These are phyloP conservation scores for Daldinia childiae DNA, from an alignment of 495 filamentous ascomycete species.

Conservation along the genomic window DNA sequence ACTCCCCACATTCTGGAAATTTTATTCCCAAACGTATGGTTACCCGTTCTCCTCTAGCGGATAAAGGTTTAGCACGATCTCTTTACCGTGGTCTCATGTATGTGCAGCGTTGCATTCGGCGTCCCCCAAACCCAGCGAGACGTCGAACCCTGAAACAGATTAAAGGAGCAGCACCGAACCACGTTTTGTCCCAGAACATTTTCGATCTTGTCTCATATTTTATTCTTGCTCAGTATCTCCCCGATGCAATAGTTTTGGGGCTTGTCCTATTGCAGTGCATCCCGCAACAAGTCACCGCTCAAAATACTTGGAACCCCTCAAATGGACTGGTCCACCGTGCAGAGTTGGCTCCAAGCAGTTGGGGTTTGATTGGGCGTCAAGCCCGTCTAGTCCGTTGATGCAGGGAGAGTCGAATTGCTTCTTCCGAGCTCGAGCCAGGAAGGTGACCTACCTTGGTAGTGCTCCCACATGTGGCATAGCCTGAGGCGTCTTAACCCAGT, in stretches of 20 bases:
- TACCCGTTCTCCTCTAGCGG: constrained; percentile 46
- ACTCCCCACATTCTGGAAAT: constrained; percentile 42
- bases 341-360: constrained; percentile 17
- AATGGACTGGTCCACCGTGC: constrained; percentile 21
- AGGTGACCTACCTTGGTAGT: constrained; percentile 6
- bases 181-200: constrained; percentile 42
- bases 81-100: constrained; percentile 42
- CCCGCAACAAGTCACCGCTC: constrained; percentile 23
- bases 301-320: constrained; percentile 22
- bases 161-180: constrained; percentile 46
- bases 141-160: constrained; percentile 45
- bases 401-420: constrained; percentile 17
- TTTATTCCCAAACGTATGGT: constrained; percentile 45
- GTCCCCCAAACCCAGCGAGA: constrained; percentile 38
- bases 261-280: constrained; percentile 24
- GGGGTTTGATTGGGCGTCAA: constrained; percentile 14
- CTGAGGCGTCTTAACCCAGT: constrained; percentile 20
- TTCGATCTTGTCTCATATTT: constrained; percentile 39
- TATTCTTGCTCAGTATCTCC: constrained; percentile 15
- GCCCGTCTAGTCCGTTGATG: constrained; percentile 20
- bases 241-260: constrained; percentile 21
- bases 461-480: constrained; percentile 28
- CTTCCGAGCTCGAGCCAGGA: constrained; percentile 18
- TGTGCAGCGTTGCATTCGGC: constrained; percentile 46
- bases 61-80: constrained; percentile 47